Evolutionary conservation across 305 asterid genomes (phyloP).

Genomic region (Fraxinus sp.): DNA sequence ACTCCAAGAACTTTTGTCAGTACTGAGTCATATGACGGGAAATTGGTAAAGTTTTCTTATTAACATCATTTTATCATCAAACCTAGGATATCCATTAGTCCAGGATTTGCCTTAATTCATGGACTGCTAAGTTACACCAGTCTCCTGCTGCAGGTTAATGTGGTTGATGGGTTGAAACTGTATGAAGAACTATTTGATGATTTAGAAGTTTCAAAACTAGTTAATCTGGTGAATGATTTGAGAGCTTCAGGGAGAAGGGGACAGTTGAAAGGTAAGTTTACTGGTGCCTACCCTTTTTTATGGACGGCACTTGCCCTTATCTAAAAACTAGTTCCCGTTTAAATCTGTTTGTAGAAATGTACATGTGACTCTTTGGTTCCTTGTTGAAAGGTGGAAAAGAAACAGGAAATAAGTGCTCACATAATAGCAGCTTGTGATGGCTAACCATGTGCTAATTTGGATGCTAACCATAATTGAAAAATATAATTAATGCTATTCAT

Average conservation of each 20-base stretch:
- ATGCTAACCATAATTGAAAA: neutral
- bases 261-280: conserved; percentile 68
- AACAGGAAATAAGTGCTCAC: conserved; percentile 10
- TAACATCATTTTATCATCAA: neutral
- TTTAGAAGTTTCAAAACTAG: conserved; percentile 60
- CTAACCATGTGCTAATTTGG: conserved; percentile 13
- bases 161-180: conserved; percentile 81
- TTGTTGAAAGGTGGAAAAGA: conserved; percentile 7
- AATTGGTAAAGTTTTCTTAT: conserved; percentile 46
- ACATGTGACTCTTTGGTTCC: conserved; percentile 12
- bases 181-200: conserved; percentile 56
- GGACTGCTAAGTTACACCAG: conserved; percentile 3
- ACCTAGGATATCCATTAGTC: conserved; percentile 25
- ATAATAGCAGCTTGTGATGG: conserved; percentile 13
- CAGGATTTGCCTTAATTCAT: conserved; percentile 22
- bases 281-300: conserved; percentile 20
- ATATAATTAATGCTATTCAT: neutral
- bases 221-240: conserved; percentile 62
- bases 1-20: conserved; percentile 65
- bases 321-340: conserved; percentile 21
- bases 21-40: conserved; percentile 68
- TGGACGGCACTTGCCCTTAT: conserved; percentile 12
- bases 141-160: conserved; percentile 54
- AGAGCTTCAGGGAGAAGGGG: conserved; percentile 85
- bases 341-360: conserved; percentile 4